Conservation (phyloP, 106 monocot species). For the Platanthera zijinensis region DNA sequence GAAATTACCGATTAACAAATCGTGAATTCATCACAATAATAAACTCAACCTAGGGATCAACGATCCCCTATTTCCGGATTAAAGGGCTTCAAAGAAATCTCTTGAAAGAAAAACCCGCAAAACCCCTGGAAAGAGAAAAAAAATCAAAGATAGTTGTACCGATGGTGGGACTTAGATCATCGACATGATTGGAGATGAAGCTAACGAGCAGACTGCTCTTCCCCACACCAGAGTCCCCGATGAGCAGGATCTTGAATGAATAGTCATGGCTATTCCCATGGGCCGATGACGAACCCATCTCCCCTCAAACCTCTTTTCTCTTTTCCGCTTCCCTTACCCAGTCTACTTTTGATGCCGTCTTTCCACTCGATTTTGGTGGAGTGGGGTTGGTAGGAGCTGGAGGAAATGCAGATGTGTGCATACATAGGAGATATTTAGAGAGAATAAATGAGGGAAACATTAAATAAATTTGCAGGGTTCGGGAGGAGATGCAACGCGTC, state of each 20-base stretch:
- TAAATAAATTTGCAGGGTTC: not conserved
- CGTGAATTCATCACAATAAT: not conserved
- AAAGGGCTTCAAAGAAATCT: not conserved
- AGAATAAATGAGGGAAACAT: not conserved
- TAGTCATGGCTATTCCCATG: conserved; percentile 22
- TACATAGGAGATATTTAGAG: not conserved
- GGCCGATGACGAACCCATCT: conserved; percentile 4
- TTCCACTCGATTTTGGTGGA: not conserved
- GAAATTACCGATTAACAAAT: not conserved
- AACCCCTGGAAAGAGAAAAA: not conserved
- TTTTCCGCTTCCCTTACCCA: not conserved
- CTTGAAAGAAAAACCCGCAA: no score
- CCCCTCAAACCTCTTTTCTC: not conserved
- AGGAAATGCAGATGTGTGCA: not conserved
- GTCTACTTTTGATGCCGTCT: not conserved
- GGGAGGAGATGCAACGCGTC: not conserved
- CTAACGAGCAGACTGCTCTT: conserved; percentile 62
- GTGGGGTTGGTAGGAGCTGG: not conserved
- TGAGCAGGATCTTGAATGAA: conserved; percentile 54
- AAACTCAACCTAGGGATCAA: not conserved
- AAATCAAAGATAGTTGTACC: conserved; percentile 14
- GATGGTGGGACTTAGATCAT: conserved; percentile 42
- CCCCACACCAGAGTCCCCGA: conserved; percentile 63
- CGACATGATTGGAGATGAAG: conserved; percentile 40
- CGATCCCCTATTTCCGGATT: not conserved